Evolutionary conservation across 2,329 filamentous ascomycete genomes (phyloP).

Genomic region (Sporothrix curviconia): DNA sequence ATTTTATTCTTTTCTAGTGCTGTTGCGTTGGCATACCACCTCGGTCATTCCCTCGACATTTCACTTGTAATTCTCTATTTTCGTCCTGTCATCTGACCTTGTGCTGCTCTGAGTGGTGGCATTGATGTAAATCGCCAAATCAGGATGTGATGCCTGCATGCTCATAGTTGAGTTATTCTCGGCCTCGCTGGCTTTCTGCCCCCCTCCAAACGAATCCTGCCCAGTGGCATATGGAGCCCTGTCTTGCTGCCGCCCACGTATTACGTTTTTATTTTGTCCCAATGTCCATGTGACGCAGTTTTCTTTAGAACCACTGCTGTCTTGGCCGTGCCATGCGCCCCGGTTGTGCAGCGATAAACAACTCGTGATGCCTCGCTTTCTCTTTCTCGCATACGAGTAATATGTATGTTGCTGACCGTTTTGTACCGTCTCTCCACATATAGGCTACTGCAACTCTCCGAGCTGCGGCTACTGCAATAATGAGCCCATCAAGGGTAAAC

Average conservation of each 20-base stretch:
- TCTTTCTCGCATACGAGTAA: neutral
- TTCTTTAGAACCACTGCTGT: neutral
- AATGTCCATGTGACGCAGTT: constrained; percentile 6
- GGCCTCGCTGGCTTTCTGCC: neutral
- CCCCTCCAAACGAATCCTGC: neutral
- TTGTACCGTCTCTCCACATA: neutral
- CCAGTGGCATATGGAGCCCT: neutral
- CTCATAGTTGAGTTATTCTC: neutral
- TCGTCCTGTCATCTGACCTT: neutral
- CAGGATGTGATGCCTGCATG: neutral
- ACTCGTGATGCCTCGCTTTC: neutral
- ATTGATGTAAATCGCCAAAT: neutral
- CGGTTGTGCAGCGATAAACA: neutral
- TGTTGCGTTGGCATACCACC: neutral
- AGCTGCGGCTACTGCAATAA: constrained; percentile 18
- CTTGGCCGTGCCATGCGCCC: neutral
- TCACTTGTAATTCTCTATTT: neutral
- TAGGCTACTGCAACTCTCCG: constrained; percentile 16
- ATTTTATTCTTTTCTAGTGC: neutral
- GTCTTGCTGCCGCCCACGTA: neutral
- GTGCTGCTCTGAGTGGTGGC: neutral
- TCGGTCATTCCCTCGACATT: neutral
- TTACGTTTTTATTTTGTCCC: neutral
- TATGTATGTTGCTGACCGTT: too few relatives aligned
- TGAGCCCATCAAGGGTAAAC: neutral